Evolutionary conservation across 192 early-diverging fungal genomes (phyloP).

Genomic region (Mortierella claussenii): DNA sequence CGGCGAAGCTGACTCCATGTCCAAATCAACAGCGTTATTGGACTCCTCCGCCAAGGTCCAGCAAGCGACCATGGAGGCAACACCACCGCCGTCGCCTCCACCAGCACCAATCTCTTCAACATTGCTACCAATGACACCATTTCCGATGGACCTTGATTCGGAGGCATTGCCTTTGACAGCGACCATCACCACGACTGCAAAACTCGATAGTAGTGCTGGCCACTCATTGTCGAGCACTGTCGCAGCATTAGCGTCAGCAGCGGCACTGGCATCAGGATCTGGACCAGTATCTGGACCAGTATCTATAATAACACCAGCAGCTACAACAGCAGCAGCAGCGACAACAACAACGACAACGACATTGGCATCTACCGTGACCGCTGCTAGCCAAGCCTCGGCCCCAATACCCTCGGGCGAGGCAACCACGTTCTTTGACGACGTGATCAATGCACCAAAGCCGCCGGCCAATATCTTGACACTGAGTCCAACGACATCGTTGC

Average conservation of each 20-base stretch:
- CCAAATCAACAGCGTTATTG: too few species aligned
- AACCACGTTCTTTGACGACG: slow-evolving; percentile 51
- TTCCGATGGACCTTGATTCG: neutral
- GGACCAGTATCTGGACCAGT: neutral
- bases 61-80: slow-evolving; percentile 9
- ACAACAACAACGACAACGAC: neutral
- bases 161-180: slow-evolving; percentile 3
- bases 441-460: slow-evolving; percentile 52
- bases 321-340: neutral
- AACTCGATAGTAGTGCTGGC: slow-evolving; percentile 1
- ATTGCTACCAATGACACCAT: slow-evolving; percentile 4
- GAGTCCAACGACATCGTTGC: slow-evolving; percentile 41
- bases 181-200: neutral
- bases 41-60: neutral
- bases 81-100: slow-evolving; percentile 3
- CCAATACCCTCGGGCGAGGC: slow-evolving; percentile 23
- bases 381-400: neutral
- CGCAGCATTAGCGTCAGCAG: neutral
- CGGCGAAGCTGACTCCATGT: neutral
- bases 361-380: neutral
- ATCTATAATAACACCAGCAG: neutral
- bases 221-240: slow-evolving; percentile 2
- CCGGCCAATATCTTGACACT: slow-evolving; percentile 48
- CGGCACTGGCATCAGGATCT: neutral
- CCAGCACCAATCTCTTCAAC: neutral